These are phyloP conservation scores for Combretum micranthum DNA, from an alignment of 345 rosid species.

Conservation along the genomic window DNA sequence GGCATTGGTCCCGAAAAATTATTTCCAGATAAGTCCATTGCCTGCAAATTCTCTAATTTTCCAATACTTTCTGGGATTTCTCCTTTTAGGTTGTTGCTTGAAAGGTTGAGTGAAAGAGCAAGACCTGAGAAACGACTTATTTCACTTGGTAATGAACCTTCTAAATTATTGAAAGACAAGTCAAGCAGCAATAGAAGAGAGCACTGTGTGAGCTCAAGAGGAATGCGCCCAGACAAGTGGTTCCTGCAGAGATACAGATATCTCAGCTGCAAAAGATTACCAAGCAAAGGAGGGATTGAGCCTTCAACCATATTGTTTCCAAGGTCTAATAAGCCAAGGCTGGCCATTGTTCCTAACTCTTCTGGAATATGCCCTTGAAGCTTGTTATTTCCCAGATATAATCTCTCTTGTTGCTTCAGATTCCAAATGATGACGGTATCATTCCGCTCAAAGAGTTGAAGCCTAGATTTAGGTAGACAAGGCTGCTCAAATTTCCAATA, in stretches of 20 bases:
- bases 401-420: slow-evolving; percentile 8
- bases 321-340: slow-evolving; percentile 14
- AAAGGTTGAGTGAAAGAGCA: slow-evolving; percentile 11
- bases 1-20: slow-evolving; percentile 8
- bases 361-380: slow-evolving; percentile 6
- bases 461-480: slow-evolving; percentile 3
- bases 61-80: slow-evolving; percentile 11
- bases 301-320: slow-evolving; percentile 6
- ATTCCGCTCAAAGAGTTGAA: slow-evolving; percentile 3
- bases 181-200: slow-evolving; percentile 8
- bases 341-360: slow-evolving; percentile 6
- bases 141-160: slow-evolving; percentile 7
- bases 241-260: slow-evolving; percentile 7
- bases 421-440: slow-evolving; percentile 7
- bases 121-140: slow-evolving; percentile 1
- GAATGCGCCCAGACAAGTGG: slow-evolving; percentile 8
- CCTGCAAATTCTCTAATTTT: slow-evolving; percentile 5
- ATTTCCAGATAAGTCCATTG: slow-evolving; percentile 9
- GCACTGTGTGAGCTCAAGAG: slow-evolving; percentile 5
- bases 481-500: slow-evolving; percentile 12
- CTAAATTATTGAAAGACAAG: slow-evolving; percentile 9
- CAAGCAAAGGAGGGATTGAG: slow-evolving; percentile 11
- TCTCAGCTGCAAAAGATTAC: slow-evolving; percentile 13
- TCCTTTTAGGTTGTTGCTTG: slow-evolving; percentile 12
- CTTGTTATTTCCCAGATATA: slow-evolving; percentile 8